Evolutionary conservation across 2,329 filamentous ascomycete species (phyloP), one percentile per base, ranked within the genome.

Genomic region (Daldinia sp.): DNA sequence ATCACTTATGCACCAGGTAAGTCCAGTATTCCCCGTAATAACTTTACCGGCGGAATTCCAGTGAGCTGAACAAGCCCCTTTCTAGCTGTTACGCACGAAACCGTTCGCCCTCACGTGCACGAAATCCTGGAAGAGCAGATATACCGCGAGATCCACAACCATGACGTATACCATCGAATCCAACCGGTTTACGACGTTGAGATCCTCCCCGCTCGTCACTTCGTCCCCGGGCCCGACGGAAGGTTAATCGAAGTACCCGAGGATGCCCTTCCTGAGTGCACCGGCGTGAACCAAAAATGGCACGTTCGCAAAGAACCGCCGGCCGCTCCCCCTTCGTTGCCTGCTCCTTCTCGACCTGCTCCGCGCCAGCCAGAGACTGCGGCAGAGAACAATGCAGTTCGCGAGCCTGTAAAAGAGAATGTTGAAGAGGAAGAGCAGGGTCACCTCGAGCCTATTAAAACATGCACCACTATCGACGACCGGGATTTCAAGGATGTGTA

Each of bases 131-230:
- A 79, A 63, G 74, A 79, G 61, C 69, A 74, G 33, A 74, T 79
- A 54, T 63, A 76, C 12, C 77, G 79, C n/a, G 77, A 80, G 6
- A 77, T 79, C 61, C 79, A 81, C 54, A 70, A 73, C 7, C 73
- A 81, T 63, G 76, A 80, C 53, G 74, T 78, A 41, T 77, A 77
- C 57, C 77, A 77, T 30, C 73, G 73, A 23, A 71, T 77, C 2
- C 78, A 78, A 42, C 79, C 79, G 2, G 70, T 81, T 51, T 73
- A 72, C 30, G 78, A 77, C 2, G 58, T 78, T 12, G 76, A 80
- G 63, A 63, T 80, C 6, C 70, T 78, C 18, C 78, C 79, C 4
- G 72, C 78, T 2, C 75, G 75, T 0, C 79, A 81, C 62, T 78
- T 76, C 54, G 67, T 78, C 2, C 69, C 63, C 1, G 74, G 67